A percentile compares a stretch with the other conserved stretches of the same genome.
Evolutionary conservation across 768 basidiomycete species (phyloP).

Genomic region (Naematelia aurantialba): DNA sequence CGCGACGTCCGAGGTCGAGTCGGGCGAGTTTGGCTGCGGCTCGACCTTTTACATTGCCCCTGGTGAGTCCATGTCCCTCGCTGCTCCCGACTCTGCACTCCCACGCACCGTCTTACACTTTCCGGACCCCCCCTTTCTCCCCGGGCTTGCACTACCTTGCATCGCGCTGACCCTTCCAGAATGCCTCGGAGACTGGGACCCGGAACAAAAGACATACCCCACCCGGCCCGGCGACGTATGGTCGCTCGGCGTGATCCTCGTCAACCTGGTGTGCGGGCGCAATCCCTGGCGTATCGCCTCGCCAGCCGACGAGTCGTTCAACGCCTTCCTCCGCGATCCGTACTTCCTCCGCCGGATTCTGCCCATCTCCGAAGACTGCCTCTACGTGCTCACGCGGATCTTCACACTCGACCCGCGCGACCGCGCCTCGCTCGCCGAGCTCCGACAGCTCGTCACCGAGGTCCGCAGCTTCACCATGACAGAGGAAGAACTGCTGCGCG

Average conservation of each 20-base stretch:
- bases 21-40: slow-evolving; percentile 50
- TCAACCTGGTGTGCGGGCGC: slow-evolving; percentile 73
- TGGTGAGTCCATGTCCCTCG: slow-evolving; percentile 16
- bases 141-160: too few relatives aligned
- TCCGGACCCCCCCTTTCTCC: too few relatives aligned
- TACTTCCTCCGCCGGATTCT: slow-evolving; percentile 65
- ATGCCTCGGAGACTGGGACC: slow-evolving; percentile 57
- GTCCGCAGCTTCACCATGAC: slow-evolving; percentile 63
- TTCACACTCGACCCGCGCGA: slow-evolving; percentile 63
- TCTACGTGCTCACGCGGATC: slow-evolving; percentile 65
- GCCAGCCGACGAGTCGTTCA: slow-evolving; percentile 68
- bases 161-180: too few relatives aligned
- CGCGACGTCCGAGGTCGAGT: slow-evolving; percentile 41
- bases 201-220: slow-evolving; percentile 58
- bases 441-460: slow-evolving; percentile 60
- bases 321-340: slow-evolving; percentile 64
- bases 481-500: slow-evolving; percentile 53
- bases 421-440: slow-evolving; percentile 63
- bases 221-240: slow-evolving; percentile 85
- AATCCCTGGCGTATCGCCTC: slow-evolving; percentile 75
- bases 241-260: slow-evolving; percentile 69
- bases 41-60: slow-evolving; percentile 50
- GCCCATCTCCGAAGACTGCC: slow-evolving; percentile 66
- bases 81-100: background rate
- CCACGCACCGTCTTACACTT: background rate